Evolutionary conservation across 2,329 filamentous ascomycete species (phyloP), one percentile per base, ranked within the genome.

Genomic region (Pseudogymnoascus sp.): DNA sequence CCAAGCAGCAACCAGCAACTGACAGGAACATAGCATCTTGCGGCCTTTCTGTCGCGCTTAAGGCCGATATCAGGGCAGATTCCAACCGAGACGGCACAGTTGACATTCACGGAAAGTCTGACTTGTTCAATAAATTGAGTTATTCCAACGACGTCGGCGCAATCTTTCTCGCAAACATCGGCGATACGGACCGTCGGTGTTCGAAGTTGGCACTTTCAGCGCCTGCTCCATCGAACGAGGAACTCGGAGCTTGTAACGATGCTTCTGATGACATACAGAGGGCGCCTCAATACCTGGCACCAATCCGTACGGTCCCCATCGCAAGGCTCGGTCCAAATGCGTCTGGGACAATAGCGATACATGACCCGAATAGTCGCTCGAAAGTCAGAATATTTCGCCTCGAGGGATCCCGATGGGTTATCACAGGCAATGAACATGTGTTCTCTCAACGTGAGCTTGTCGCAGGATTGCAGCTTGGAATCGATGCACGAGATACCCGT

Each of bases 131-230:
- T 2, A 76, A 74, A 63, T 35, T 61, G 0, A 37, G 35, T 0
- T 73, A 71, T 71, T 69, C 69, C 0, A 4, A 61, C 0, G 25
- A 55, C 0, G 62, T 60, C 1, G 73, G 73, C 5, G 73, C 74
- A n/a, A 67, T 75, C 25, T 73, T 76, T 59, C 67, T 76, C 1
- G 67, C 74, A n/a, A 74, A 74, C 61, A 72, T 76, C 15, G 73
- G 69, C 8, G 74, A 76, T 61, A 71, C 69, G 2, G 52, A 68
- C 55, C 42, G 62, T 4, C 72, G 73, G 5, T 76, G 74, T 64
- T 69, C 71, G 0, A 62, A 61, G 6, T 12, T 33, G 0, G 48
- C 29, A 8, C 48, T 55, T 18, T 55, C 48, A 18, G 48, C 27
- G 31, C 10, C 60, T 60, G 35, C 18, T 65, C 63, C 45, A 63